Evolutionary conservation across 1,284 basidiomycete species (phyloP).

Genomic region (Neonothopanus nambi): DNA sequence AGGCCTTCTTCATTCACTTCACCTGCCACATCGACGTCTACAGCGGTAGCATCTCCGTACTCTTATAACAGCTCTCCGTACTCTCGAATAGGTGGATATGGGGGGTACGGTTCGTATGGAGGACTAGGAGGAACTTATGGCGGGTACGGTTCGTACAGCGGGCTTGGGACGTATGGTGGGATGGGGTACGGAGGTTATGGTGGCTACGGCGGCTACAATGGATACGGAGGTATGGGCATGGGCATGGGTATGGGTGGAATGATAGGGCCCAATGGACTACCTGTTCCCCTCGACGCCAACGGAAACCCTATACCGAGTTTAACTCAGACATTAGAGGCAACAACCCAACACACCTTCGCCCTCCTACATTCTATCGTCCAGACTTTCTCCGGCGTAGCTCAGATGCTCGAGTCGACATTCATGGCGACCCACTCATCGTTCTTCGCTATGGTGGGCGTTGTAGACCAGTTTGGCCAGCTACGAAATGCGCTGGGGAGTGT

Average conservation of each 20-base stretch:
- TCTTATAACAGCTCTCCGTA: constrained; percentile 38
- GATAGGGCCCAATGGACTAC: constrained; percentile 47
- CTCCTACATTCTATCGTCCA: constrained; percentile 95
- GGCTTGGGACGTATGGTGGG: constrained; percentile 37
- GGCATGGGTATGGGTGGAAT: constrained; percentile 37
- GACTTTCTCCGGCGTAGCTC: constrained; percentile 94
- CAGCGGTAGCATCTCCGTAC: constrained; percentile 32
- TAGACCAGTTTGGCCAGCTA: constrained; percentile 92
- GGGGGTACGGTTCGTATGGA: constrained; percentile 4
- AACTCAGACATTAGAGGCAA: constrained; percentile 85
- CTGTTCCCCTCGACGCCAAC: constrained; percentile 54
- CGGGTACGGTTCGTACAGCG: constrained; percentile 31
- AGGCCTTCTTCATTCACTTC: constrained; percentile 43
- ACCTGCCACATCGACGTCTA: constrained; percentile 25
- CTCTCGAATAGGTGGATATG: constrained; percentile 32
- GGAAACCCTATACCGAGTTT: constrained; percentile 59
- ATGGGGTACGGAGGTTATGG: constrained; percentile 23
- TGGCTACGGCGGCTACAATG: constrained; percentile 28
- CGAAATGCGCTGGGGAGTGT: constrained; percentile 94
- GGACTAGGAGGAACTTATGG: constrained; percentile 27
- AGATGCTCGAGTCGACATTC: constrained; percentile 98
- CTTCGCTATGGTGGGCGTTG: constrained; percentile 98
- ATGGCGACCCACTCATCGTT: constrained; percentile 99
- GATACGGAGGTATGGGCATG: constrained; percentile 44
- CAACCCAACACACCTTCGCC: constrained; percentile 91